Evolutionary conservation across 2,329 filamentous ascomycete species (phyloP).

Genomic region (Aspergillus ochraceus): DNA sequence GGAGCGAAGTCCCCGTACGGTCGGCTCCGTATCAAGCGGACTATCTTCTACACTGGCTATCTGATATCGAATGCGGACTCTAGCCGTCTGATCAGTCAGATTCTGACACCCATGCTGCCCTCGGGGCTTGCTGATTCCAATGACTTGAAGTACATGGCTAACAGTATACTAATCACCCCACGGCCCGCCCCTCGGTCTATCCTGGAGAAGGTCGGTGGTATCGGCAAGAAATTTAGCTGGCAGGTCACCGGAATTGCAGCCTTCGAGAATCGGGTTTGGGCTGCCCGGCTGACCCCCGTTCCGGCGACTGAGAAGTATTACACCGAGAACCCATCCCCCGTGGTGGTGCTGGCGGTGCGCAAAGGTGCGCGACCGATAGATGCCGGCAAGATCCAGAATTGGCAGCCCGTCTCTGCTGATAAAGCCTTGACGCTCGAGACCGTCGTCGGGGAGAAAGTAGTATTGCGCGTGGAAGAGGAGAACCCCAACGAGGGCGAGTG

Average conservation of each 20-base stretch:
- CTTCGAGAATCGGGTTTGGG: constrained; percentile 83
- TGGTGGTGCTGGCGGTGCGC: constrained; percentile 79
- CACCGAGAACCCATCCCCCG: constrained; percentile 75
- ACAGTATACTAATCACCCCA: constrained; percentile 86
- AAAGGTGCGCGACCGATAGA: constrained; percentile 76
- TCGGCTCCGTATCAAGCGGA: constrained; percentile 74
- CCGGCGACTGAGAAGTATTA: constrained; percentile 67
- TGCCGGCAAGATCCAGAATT: constrained; percentile 76
- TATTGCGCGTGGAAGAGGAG: constrained; percentile 78
- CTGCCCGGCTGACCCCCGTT: constrained; percentile 73
- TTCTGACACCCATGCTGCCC: constrained; percentile 63
- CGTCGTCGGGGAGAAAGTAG: constrained; percentile 80
- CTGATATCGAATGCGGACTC: constrained; percentile 73
- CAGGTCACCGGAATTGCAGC: constrained; percentile 74
- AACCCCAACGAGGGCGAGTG: constrained; percentile 61
- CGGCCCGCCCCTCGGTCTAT: constrained; percentile 71
- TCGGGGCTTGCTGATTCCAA: constrained; percentile 59
- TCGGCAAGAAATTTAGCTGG: constrained; percentile 82
- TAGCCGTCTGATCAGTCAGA: constrained; percentile 64
- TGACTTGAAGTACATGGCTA: constrained; percentile 79
- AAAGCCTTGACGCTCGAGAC: constrained; percentile 77
- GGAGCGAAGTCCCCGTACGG: constrained; percentile 45
- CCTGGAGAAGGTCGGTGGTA: constrained; percentile 80
- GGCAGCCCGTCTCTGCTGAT: constrained; percentile 72
- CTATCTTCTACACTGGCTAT: constrained; percentile 90